Conservation (phyloP, 176 grass and related monocot species). For the Neostapfia colusana region DNA sequence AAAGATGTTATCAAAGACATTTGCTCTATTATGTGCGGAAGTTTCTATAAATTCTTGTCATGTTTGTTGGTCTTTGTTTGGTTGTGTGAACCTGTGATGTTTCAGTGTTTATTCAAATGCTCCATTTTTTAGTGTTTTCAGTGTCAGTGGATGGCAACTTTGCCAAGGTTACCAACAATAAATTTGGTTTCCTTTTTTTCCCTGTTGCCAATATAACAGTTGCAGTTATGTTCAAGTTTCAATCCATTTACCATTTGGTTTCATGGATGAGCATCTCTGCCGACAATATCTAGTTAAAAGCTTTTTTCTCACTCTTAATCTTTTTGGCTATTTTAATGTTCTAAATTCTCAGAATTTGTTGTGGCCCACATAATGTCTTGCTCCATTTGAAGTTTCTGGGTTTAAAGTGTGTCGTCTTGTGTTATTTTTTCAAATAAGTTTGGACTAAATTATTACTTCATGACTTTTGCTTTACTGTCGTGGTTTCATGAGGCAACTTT, state of each 20-base stretch:
- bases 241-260: constrained; percentile 23
- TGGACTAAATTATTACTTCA: not conserved
- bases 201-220: constrained; percentile 46
- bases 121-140: not conserved
- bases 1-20: too few species aligned
- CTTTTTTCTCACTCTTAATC: not conserved
- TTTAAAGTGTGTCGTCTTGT: not conserved
- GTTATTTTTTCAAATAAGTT: not conserved
- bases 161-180: constrained; percentile 52
- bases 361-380: too few species aligned
- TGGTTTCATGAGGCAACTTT: constrained; percentile 48
- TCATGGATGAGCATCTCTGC: constrained; percentile 17
- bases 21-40: not conserved
- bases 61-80: not conserved
- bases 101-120: not conserved
- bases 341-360: too few species aligned
- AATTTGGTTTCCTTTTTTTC: constrained; percentile 62
- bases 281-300: constrained; percentile 1
- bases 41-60: not conserved
- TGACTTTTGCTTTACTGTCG: too few species aligned
- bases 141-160: constrained; percentile 29
- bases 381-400: not conserved
- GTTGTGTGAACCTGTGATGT: not conserved
- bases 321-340: not conserved
- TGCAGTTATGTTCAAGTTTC: constrained; percentile 20